These are phyloP conservation scores for Eragrostis nindensis DNA, from an alignment of 176 grass and related monocot genomes.

Conservation along the genomic window DNA sequence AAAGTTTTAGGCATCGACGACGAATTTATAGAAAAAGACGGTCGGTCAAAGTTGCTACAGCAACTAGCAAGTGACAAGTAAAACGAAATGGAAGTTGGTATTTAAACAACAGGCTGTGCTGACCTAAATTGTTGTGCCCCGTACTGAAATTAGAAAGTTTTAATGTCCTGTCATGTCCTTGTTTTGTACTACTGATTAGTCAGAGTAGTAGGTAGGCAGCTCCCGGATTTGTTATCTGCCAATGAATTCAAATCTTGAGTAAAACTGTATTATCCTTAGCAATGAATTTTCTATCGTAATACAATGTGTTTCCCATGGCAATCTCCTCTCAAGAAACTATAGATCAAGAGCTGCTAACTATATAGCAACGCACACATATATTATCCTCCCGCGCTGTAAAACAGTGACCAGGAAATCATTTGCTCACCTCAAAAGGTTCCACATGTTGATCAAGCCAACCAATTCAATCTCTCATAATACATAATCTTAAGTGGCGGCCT, in stretches of 20 bases:
- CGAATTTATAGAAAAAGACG: too few relatives aligned
- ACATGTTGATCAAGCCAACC: background rate
- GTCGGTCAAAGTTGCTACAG: too few relatives aligned
- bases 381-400: background rate
- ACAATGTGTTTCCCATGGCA: background rate
- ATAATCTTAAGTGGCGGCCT: background rate
- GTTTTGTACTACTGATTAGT: constrained; percentile 25
- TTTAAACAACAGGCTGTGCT: background rate
- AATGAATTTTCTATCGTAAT: too few relatives aligned
- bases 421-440: too few relatives aligned
- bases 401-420: background rate
- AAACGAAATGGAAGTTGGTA: too few relatives aligned
- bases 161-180: constrained; percentile 17
- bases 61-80: too few relatives aligned
- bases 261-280: background rate
- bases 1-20: too few relatives aligned
- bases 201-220: background rate
- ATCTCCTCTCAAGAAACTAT: background rate
- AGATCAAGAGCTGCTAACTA: background rate
- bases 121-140: constrained; percentile 16
- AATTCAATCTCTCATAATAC: too few relatives aligned
- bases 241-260: background rate
- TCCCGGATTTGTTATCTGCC: background rate
- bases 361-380: background rate
- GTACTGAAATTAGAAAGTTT: constrained; percentile 23